Base-by-base conservation (phyloP, 176 grass and related monocot genomes). In the Poa annua region DNA sequence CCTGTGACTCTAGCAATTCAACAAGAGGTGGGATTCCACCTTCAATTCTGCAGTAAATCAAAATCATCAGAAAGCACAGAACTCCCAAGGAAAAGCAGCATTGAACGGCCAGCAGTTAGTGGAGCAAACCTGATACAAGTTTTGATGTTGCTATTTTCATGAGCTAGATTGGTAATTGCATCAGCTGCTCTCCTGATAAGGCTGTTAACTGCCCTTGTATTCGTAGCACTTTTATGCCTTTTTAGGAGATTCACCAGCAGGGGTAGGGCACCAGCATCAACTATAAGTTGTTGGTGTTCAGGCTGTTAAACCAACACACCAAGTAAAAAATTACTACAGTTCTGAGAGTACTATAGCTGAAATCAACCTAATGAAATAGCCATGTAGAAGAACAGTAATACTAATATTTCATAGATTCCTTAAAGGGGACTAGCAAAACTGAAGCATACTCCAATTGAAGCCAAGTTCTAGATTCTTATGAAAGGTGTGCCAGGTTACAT, bases 131-230 rank as follows among this genome's bases (percentile, higher is more conserved):
- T 96, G 89, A 96, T 88, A 48, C 85, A 89, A 75, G 89, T 99
- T 92, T 99, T 99, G 83, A 99, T 99, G 75, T 92, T 92, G 84
- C 97, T 96, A 88, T 99, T 99, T 83, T 99, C 97, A 94, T 99
- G 97, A 94, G 97, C 97, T 36, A 99, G 93, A 89, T 99, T 99
- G 13, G 97, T 99, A 81, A 99, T 94, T 85, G 97, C 97, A 94
- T 99, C 97, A 73, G 97, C 93, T 85, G 97, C 97, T 94, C 97
- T 92, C 79, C 94, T 89, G 83, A 99, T 90, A 36, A 99, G 93
- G 62, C 97, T 90, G 84, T 99, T 96, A 85, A 92, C 89, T 22
- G 88, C 88, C 86, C 97, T 86, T 36, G 71, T 89, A 75, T 90
- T 92, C 35, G 80, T 71, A 66, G 74, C 78, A 87, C 77, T 93